These are phyloP conservation scores for Breviolum minutum DNA, from an alignment of 73 alveolate genomes.

Conservation along the genomic window DNA sequence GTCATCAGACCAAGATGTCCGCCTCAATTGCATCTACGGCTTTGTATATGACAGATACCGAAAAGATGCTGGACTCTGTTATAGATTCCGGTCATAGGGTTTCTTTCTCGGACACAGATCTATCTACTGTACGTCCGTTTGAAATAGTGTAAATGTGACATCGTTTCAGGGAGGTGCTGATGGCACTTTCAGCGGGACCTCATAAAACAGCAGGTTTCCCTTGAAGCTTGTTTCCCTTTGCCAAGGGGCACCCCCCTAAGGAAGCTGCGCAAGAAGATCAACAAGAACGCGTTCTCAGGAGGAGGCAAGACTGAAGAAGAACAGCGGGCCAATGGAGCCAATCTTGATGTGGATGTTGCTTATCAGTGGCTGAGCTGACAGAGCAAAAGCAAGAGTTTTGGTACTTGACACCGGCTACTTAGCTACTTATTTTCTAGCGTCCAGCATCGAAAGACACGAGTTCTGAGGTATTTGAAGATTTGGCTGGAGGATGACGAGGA, in stretches of 20 bases:
- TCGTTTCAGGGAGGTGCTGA: not conserved
- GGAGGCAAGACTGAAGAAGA: constrained; percentile 99
- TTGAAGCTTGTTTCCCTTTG: not conserved
- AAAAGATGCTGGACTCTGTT: constrained; percentile 90
- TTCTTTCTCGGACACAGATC: not conserved
- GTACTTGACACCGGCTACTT: not conserved
- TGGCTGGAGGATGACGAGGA: constrained; percentile 98
- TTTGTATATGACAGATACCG: constrained; percentile 96
- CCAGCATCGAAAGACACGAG: too few species aligned
- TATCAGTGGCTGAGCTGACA: constrained; percentile 96
- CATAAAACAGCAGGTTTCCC: not conserved
- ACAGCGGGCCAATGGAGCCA: constrained; percentile 98
- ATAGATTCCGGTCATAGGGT: not conserved
- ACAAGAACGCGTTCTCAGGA: constrained; percentile 99
- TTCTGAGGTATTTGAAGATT: constrained; percentile 95
- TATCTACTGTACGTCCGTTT: not conserved
- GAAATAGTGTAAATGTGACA: not conserved
- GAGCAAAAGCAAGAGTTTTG: constrained; percentile 94
- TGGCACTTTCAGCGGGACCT: not conserved
- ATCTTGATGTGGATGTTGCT: constrained; percentile 98
- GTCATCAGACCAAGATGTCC: constrained; percentile 97
- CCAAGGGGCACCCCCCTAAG: not conserved
- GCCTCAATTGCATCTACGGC: constrained; percentile 96
- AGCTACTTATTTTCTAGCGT: too few species aligned
- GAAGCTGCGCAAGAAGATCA: constrained; percentile 97